These are phyloP conservation scores for Quercus suber DNA, from an alignment of 306 rosid genomes.

Conservation along the genomic window DNA sequence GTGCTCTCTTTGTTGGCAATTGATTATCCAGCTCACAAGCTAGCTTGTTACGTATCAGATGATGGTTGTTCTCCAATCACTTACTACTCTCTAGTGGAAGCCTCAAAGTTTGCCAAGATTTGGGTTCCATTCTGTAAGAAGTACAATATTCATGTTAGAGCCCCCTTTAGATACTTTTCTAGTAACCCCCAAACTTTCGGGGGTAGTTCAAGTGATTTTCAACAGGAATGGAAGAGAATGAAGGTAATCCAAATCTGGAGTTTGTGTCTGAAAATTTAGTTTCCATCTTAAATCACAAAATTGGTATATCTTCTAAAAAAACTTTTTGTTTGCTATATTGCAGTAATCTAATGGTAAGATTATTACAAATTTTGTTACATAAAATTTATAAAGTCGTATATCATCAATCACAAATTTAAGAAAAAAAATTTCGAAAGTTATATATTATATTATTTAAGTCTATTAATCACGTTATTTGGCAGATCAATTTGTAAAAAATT, in stretches of 20 bases:
- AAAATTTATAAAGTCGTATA: no score
- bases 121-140: slow-evolving; percentile 75
- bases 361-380: no score
- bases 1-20: slow-evolving; percentile 65
- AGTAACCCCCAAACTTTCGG: neutral
- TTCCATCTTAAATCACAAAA: no score
- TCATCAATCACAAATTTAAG: no score
- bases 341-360: no score
- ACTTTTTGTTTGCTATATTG: no score
- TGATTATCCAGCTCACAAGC: slow-evolving; percentile 67
- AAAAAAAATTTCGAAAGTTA: no score
- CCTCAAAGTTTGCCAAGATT: slow-evolving; percentile 49
- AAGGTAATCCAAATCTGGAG: slow-evolving; percentile 29
- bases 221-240: slow-evolving; percentile 31
- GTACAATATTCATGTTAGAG: slow-evolving; percentile 49
- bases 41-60: slow-evolving; percentile 84
- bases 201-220: slow-evolving; percentile 15
- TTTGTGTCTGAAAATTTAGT: no score
- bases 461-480: no score
- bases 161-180: slow-evolving; percentile 60
- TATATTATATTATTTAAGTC: no score
- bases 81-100: slow-evolving; percentile 49
- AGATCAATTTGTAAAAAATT: no score
- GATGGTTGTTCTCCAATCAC: slow-evolving; percentile 62
- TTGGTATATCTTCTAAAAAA: no score